Evolutionary conservation across 1,139 yeast species (phyloP).

Genomic region (Pneumocystis sp.): DNA sequence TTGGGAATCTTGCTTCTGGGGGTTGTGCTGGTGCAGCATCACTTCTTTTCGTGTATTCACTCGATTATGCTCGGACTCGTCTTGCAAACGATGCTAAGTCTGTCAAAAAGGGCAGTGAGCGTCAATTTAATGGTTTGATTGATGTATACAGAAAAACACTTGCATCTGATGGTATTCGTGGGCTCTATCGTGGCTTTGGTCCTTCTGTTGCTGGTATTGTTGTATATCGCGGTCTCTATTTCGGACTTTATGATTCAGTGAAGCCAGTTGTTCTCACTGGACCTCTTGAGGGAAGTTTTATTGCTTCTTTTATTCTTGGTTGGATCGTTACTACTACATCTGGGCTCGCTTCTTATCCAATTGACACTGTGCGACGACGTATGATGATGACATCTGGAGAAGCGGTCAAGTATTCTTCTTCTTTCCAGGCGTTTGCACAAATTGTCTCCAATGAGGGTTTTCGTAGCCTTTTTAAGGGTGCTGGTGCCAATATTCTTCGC

Average conservation of each 20-base stretch:
- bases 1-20: constrained; percentile 73
- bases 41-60: constrained; percentile 58
- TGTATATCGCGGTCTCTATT: constrained; percentile 74
- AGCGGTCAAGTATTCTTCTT: constrained; percentile 62
- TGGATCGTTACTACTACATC: constrained; percentile 71
- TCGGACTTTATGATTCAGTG: constrained; percentile 66
- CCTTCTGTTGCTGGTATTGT: constrained; percentile 69
- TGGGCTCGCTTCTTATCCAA: constrained; percentile 67
- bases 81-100: constrained; percentile 71
- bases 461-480: constrained; percentile 63
- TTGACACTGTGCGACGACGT: constrained; percentile 74
- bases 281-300: constrained; percentile 53
- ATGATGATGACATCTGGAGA: constrained; percentile 81
- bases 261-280: constrained; percentile 65
- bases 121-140: constrained; percentile 63
- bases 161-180: constrained; percentile 63
- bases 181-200: constrained; percentile 73
- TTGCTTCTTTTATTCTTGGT: constrained; percentile 62
- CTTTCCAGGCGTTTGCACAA: constrained; percentile 56
- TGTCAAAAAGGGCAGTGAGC: constrained; percentile 48
- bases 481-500: constrained; percentile 77
- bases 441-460: constrained; percentile 64
- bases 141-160: constrained; percentile 68
- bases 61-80: constrained; percentile 74
- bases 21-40: constrained; percentile 74